Evolutionary conservation across 352 stramenopile species (phyloP).

Genomic region (Globisporangium radiosum): DNA sequence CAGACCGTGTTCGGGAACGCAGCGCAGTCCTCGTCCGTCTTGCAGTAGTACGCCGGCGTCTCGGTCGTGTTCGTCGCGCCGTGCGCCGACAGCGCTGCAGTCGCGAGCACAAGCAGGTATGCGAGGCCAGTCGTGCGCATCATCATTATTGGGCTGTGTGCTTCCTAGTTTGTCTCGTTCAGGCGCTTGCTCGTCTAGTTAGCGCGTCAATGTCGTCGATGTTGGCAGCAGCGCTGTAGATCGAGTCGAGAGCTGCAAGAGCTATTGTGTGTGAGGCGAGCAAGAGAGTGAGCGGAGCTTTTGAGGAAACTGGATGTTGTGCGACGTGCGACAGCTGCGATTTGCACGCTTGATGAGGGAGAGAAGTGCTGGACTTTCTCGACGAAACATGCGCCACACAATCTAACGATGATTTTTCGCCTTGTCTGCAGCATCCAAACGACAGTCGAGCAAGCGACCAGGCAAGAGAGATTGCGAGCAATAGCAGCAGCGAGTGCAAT

Average conservation of each 20-base stretch:
- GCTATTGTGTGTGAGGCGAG: too few species aligned
- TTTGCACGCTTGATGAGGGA: background rate
- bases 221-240: too few species aligned
- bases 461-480: too few species aligned
- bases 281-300: background rate
- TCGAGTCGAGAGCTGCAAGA: too few species aligned
- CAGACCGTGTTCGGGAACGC: conserved; percentile 63
- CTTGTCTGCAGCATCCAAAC: background rate
- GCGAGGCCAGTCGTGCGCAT: conserved; percentile 9
- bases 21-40: conserved; percentile 63
- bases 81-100: conserved; percentile 6
- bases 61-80: conserved; percentile 7
- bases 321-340: too few species aligned
- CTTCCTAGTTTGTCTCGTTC: background rate
- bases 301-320: background rate
- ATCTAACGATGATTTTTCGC: background rate
- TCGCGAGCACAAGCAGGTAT: conserved; percentile 10
- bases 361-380: background rate
- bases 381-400: background rate
- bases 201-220: background rate
- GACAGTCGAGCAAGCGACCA: too few species aligned
- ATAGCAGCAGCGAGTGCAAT: too few species aligned
- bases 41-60: conserved; percentile 42
- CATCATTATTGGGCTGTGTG: background rate
- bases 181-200: background rate